Conservation (phyloP, 768 basidiomycete species). For the Melanogaster broomeanus region DNA sequence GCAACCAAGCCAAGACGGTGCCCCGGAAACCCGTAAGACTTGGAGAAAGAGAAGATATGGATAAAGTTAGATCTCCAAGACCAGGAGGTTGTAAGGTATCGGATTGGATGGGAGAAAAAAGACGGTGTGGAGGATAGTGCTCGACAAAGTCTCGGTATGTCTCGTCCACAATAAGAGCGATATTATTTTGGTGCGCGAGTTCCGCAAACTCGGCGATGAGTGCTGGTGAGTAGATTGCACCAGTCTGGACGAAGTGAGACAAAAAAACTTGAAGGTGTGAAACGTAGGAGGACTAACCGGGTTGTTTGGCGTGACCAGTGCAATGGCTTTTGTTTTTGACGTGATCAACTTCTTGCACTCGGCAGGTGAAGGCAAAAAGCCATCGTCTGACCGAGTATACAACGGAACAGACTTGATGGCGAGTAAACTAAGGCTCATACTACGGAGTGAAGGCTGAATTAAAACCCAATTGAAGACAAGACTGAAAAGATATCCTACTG, state of each 20-base stretch:
- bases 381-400: slow-evolving; percentile 46
- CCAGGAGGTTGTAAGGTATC: slow-evolving; percentile 13
- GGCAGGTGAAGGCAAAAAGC: slow-evolving; percentile 61
- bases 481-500: slow-evolving; percentile 36
- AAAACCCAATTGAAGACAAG: neutral
- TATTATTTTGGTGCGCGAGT: slow-evolving; percentile 51
- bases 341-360: slow-evolving; percentile 56
- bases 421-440: slow-evolving; percentile 69
- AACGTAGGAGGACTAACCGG: slow-evolving; percentile 44
- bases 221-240: slow-evolving; percentile 60
- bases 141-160: slow-evolving; percentile 83
- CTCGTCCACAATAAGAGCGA: slow-evolving; percentile 83
- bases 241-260: slow-evolving; percentile 47
- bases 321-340: slow-evolving; percentile 62
- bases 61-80: slow-evolving; percentile 65
- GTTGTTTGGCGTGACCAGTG: slow-evolving; percentile 78
- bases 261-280: neutral
- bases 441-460: slow-evolving; percentile 22
- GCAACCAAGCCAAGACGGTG: slow-evolving; percentile 76
- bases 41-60: slow-evolving; percentile 80
- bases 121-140: slow-evolving; percentile 50
- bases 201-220: slow-evolving; percentile 60
- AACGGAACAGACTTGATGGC: slow-evolving; percentile 60
- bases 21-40: slow-evolving; percentile 79
- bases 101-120: slow-evolving; percentile 42